Percentiles rank a stretch among this genome's conserved stretches.
phyloP scores from a whole-genome alignment of 768 basidiomycete genomes.

The Amyloporia xantha region DNA sequence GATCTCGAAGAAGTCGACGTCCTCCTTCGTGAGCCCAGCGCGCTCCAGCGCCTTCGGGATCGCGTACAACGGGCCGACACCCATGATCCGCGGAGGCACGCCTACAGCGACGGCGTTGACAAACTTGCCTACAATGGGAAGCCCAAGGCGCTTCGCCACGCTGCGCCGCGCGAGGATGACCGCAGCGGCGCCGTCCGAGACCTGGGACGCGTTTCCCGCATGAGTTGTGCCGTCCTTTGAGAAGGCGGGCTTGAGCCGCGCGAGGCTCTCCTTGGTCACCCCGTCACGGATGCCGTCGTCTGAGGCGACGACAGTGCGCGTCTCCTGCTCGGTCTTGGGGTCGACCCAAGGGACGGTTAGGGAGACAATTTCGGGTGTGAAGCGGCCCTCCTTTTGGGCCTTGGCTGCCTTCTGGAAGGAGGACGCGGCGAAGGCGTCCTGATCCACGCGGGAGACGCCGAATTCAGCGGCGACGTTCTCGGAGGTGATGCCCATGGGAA shows the following conservation, averaged over 20 bases:
- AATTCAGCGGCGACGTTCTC: slow-evolving; percentile 85
- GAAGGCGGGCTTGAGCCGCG: slow-evolving; percentile 86
- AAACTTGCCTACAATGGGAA: slow-evolving; percentile 87
- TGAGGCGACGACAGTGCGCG: slow-evolving; percentile 60
- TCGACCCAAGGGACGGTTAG: slow-evolving; percentile 64
- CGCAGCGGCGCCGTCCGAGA: slow-evolving; percentile 90
- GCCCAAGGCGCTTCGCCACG: slow-evolving; percentile 71
- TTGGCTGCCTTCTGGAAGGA: slow-evolving; percentile 82
- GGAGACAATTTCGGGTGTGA: slow-evolving; percentile 80
- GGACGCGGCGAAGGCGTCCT: slow-evolving; percentile 79
- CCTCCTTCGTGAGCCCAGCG: slow-evolving; percentile 55
- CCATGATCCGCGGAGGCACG: slow-evolving; percentile 86
- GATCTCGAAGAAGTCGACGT: slow-evolving; percentile 89
- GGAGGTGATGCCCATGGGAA: slow-evolving; percentile 93
- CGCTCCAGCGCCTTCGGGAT: slow-evolving; percentile 70
- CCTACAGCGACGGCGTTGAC: slow-evolving; percentile 64
- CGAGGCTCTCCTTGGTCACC: slow-evolving; percentile 69
- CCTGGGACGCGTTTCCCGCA: slow-evolving; percentile 83
- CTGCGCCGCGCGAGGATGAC: slow-evolving; percentile 79
- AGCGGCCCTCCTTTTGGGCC: slow-evolving; percentile 76
- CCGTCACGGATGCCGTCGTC: slow-evolving; percentile 89
- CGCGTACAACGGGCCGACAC: slow-evolving; percentile 85
- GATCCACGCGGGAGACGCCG: slow-evolving; percentile 62
- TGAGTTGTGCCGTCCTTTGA: slow-evolving; percentile 68
- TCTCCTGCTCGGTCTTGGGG: slow-evolving; percentile 65